Conservation (phyloP, 306 rosid species). For the Astragalus glycyphyllos region DNA sequence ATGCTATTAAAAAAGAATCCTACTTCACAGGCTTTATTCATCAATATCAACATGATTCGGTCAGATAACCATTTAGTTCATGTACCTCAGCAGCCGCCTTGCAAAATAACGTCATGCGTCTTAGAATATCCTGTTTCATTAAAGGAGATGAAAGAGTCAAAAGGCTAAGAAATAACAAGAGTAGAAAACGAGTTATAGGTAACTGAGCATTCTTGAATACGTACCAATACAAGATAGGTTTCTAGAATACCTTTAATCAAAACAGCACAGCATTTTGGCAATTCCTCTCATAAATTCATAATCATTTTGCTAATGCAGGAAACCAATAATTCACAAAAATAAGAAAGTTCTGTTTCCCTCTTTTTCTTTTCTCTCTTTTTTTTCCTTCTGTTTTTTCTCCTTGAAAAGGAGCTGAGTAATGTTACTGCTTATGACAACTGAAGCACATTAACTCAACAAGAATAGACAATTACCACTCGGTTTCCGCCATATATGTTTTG, state of each 20-base stretch:
- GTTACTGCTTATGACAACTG: not conserved
- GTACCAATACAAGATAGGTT: constrained; percentile 23
- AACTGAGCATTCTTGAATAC: constrained; percentile 18
- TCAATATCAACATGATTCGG: too few species aligned
- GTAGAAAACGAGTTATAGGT: constrained; percentile 23
- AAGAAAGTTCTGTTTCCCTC: not conserved
- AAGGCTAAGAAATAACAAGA: constrained; percentile 39
- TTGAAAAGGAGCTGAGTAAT: not conserved
- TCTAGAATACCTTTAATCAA: constrained; percentile 33
- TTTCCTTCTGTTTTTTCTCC: not conserved
- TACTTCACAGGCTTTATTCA: too few species aligned
- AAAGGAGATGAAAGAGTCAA: constrained; percentile 42
- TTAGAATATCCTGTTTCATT: constrained; percentile 84
- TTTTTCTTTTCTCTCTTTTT: too few species aligned
- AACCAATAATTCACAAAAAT: constrained; percentile 32
- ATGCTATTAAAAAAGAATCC: too few species aligned
- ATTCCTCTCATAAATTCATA: constrained; percentile 11
- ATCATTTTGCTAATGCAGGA: constrained; percentile 31
- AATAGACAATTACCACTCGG: constrained; percentile 63
- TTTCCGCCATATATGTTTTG: constrained; percentile 76
- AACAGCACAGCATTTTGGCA: constrained; percentile 24
- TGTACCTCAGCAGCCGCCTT: constrained; percentile 92
- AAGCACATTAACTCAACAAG: constrained; percentile 37
- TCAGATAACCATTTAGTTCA: constrained; percentile 34
- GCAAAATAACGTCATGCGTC: constrained; percentile 91